phyloP scores from a whole-genome alignment of 257 asterid species.

The Nicotiana noctiflora region DNA sequence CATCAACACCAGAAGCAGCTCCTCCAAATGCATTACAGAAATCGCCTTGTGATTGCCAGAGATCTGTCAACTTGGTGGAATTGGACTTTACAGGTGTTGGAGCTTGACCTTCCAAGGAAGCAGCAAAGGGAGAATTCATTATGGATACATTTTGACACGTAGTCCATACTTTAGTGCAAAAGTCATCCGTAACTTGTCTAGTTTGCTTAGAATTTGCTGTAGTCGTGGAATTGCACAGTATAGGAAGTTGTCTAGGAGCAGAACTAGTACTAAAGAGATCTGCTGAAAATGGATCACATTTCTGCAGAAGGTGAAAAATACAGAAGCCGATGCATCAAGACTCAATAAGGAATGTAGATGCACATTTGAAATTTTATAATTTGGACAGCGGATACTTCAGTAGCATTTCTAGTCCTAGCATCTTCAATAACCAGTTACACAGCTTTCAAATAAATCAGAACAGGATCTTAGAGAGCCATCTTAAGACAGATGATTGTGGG shows the following conservation, averaged over 20 bases:
- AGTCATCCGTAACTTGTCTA: conserved; percentile 33
- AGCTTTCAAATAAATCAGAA: background rate
- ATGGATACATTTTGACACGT: conserved; percentile 64
- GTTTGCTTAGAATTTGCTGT: conserved; percentile 46
- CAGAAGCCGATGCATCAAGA: conserved; percentile 3
- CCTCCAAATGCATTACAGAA: conserved; percentile 78
- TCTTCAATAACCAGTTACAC: background rate
- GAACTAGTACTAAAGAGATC: conserved; percentile 47
- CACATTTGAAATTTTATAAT: background rate
- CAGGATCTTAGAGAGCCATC: background rate
- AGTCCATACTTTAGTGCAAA: conserved; percentile 70
- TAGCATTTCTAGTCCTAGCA: background rate
- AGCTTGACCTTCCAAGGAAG: conserved; percentile 41
- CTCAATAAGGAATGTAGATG: background rate
- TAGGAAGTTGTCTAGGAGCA: conserved; percentile 50
- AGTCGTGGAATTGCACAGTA: conserved; percentile 65
- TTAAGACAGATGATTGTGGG: background rate
- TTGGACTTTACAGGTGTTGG: conserved; percentile 40
- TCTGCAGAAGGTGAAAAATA: conserved; percentile 37
- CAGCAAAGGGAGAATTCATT: conserved; percentile 54
- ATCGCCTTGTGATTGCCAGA: conserved; percentile 62
- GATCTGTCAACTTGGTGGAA: conserved; percentile 45
- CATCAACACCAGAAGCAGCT: conserved; percentile 30
- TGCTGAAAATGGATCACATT: conserved; percentile 81
- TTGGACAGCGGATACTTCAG: background rate